phyloP scores from a whole-genome alignment of 2,329 filamentous ascomycete genomes.

The Samsoniella hepiali region DNA sequence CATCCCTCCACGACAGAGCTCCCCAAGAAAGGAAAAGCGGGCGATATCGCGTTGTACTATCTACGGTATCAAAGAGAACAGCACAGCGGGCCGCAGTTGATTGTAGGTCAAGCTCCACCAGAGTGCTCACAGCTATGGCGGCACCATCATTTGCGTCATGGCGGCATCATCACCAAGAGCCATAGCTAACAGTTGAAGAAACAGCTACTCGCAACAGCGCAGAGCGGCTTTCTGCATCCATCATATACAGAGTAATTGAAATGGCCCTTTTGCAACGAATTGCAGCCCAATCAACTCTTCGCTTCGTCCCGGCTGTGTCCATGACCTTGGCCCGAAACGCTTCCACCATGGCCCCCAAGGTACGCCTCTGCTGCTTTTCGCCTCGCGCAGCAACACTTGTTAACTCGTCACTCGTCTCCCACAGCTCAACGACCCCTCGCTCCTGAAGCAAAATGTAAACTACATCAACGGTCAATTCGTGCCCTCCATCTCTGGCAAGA shows the following conservation, averaged over 20 bases:
- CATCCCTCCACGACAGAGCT: background rate
- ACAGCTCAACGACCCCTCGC: conserved; percentile 72
- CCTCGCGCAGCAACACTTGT: background rate
- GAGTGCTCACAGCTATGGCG: background rate
- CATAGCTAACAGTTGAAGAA: conserved; percentile 11
- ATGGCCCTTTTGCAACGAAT: conserved; percentile 35
- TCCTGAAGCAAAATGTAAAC: conserved; percentile 77
- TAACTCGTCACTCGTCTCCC: background rate
- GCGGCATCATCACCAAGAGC: conserved; percentile 1
- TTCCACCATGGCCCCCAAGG: conserved; percentile 49
- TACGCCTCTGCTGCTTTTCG: conserved; percentile 20
- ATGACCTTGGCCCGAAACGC: conserved; percentile 36
- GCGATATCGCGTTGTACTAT: background rate
- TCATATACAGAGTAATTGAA: background rate
- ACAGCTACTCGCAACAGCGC: background rate
- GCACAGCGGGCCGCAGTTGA: conserved; percentile 2
- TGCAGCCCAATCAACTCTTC: conserved; percentile 28
- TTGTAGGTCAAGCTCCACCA: background rate
- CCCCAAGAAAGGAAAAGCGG: background rate
- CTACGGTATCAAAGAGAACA: background rate
- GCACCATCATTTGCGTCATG: background rate
- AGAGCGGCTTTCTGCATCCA: background rate
- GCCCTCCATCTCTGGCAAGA: conserved; percentile 79
- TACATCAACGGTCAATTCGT: conserved; percentile 96
- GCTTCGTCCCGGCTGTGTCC: conserved; percentile 30